Evolutionary conservation across 208 protist genomes (phyloP).

Genomic region (Jaenimonas drosophilae): DNA sequence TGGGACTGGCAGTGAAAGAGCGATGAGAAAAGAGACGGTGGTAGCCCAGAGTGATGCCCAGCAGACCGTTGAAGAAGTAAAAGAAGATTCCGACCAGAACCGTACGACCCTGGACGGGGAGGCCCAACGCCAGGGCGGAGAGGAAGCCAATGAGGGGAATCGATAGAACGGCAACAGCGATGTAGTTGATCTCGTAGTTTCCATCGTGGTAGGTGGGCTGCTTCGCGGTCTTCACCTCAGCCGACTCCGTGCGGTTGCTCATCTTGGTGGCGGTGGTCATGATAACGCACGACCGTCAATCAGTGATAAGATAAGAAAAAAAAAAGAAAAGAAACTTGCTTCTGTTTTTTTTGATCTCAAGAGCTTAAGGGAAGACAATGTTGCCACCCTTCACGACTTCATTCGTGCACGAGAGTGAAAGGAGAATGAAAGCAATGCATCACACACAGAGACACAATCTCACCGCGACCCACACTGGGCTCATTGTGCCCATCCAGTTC

Average conservation of each 20-base stretch:
- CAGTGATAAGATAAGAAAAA: neutral
- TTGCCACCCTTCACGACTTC: neutral
- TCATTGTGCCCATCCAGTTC: no score
- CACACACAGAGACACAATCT: no score
- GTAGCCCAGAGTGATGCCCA: constrained; percentile 86
- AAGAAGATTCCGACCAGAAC: constrained; percentile 48
- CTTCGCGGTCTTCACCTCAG: constrained; percentile 26
- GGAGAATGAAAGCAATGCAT: neutral
- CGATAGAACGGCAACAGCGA: constrained; percentile 52
- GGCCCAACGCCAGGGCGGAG: constrained; percentile 19
- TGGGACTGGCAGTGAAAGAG: constrained; percentile 45
- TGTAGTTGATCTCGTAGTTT: constrained; percentile 75
- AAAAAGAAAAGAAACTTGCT: constrained; percentile 3
- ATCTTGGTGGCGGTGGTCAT: constrained; percentile 1
- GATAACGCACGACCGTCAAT: no score
- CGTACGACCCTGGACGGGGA: constrained; percentile 65
- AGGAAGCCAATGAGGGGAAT: constrained; percentile 29
- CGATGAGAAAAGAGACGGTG: constrained; percentile 89
- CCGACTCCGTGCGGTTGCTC: neutral
- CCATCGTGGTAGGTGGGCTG: constrained; percentile 42
- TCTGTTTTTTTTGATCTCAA: no score
- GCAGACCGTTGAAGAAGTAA: constrained; percentile 78
- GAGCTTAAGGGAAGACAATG: no score
- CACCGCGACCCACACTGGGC: no score
- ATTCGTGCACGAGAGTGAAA: neutral